Evolutionary conservation across 2,329 filamentous ascomycete species (phyloP).

Genomic region (Phialophora chinensis): DNA sequence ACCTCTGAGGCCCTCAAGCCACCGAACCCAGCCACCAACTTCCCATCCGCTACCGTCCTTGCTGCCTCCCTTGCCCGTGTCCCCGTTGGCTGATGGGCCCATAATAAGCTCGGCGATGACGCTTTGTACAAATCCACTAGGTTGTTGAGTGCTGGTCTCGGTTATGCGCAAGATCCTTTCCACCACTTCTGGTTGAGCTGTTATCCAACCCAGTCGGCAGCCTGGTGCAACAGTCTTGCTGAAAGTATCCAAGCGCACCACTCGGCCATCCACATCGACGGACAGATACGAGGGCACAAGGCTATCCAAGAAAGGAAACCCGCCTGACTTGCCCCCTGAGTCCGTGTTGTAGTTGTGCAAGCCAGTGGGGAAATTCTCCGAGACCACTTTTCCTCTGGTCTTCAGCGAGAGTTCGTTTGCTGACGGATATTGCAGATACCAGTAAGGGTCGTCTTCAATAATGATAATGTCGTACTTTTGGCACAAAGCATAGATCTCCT

Average conservation of each 20-base stretch:
- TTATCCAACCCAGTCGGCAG: conserved; percentile 89
- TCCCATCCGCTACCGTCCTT: conserved; percentile 71
- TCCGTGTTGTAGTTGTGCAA: conserved; percentile 48
- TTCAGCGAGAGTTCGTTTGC: conserved; percentile 56
- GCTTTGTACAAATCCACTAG: conserved; percentile 86
- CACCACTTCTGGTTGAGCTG: conserved; percentile 77
- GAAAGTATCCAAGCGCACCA: conserved; percentile 89
- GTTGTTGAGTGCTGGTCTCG: conserved; percentile 79
- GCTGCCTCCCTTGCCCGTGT: conserved; percentile 57
- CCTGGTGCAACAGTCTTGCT: conserved; percentile 92
- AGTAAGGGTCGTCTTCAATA: conserved; percentile 93
- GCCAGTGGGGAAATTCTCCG: conserved; percentile 42
- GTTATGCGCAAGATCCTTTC: conserved; percentile 76
- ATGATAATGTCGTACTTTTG: conserved; percentile 87
- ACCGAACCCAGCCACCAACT: conserved; percentile 84
- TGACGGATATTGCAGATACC: conserved; percentile 88
- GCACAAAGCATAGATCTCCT: conserved; percentile 79
- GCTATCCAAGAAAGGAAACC: conserved; percentile 80
- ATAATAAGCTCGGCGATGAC: conserved; percentile 79
- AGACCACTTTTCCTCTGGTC: conserved; percentile 41
- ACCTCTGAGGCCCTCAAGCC: conserved; percentile 83
- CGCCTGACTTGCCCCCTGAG: conserved; percentile 59
- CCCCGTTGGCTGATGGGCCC: conserved; percentile 61
- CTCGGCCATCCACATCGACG: conserved; percentile 82
- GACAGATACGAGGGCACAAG: conserved; percentile 82